Evolutionary conservation across 495 filamentous ascomycete species (phyloP), one percentile per base, ranked within the genome.

Genomic region (Annulohypoxylon maeteangense): DNA sequence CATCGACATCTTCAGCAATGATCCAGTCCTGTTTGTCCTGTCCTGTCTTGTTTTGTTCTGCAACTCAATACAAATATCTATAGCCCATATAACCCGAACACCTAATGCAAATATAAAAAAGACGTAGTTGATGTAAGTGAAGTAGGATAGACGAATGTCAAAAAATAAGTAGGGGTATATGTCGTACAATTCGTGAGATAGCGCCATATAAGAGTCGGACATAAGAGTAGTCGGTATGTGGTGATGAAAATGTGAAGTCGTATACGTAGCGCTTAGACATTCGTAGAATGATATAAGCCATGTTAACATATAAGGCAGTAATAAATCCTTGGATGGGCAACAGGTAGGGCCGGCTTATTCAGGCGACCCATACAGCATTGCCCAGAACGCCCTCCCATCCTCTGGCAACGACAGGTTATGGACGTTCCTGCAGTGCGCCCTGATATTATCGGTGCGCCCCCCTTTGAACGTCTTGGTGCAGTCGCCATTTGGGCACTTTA

Each of bases 391-490:
- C 27, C 47, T 68, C 1, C 65, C 64, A 8, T 68, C 40, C 12
- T 56, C 20, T 0, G 65, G 70, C 12, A 68, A 25, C 12, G 40
- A 38, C 3, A 5, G 20, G 0, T 27, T 12, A 34, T 73, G 70
- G 25, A 73, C 61, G 1, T 34, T 68, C 1, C 50, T 31, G 23
- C 38, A 61, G 44, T 73, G 70, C 16, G 48, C 55, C 7, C 65
- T 11, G 5, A 73, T 57, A 16, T 73, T 73, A n/a, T 73, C 70
- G 25, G 70, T 73, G 22, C 70, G 70, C 4, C 11, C 29, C 3
- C 38, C 34, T 3, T 22, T 16, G 11, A 73, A 73, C 2, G 36
- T 7, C 44, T 73, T 73, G 23, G 1, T 16, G 47, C 70, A 73
- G 8, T 25, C 32, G 5, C 27, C 4, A 3, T 7, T 20, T 1